These are phyloP conservation scores for Fraxinus latifolia DNA, from an alignment of 305 asterid species.

Conservation along the genomic window DNA sequence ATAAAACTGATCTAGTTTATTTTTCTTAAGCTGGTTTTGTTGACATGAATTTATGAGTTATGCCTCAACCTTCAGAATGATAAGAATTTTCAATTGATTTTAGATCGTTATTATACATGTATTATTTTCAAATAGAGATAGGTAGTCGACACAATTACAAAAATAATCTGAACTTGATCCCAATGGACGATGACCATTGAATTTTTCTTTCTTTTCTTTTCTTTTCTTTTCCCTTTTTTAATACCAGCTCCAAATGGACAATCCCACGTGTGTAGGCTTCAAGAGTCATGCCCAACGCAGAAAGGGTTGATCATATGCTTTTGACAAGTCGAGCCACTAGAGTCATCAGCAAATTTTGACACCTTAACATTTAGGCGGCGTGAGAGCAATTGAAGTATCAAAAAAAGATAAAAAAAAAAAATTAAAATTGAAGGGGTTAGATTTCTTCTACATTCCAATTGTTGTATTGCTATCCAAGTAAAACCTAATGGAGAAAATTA, in stretches of 20 bases:
- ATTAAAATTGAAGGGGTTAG: not conserved
- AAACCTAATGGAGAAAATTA: constrained; percentile 7
- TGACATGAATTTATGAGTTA: not conserved
- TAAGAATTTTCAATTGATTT: not conserved
- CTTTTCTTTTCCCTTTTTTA: no score
- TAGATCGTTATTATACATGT: not conserved
- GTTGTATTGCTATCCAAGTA: constrained; percentile 1
- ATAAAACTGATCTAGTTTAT: not conserved
- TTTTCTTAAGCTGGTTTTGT: not conserved
- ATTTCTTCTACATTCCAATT: not conserved
- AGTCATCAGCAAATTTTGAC: not conserved
- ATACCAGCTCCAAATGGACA: no score
- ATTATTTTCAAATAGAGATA: no score
- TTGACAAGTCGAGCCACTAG: not conserved
- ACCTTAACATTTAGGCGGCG: not conserved
- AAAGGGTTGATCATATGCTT: not conserved
- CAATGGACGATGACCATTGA: not conserved
- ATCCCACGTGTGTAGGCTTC: no score
- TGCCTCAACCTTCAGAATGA: not conserved
- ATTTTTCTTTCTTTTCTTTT: not conserved
- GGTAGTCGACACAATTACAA: not conserved
- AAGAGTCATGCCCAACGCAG: not conserved
- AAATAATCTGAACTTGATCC: not conserved
- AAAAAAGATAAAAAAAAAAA: not conserved
- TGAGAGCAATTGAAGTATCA: not conserved